These are phyloP conservation scores for Echinosophora koreensis DNA, from an alignment of 306 rosid genomes.

Conservation along the genomic window DNA sequence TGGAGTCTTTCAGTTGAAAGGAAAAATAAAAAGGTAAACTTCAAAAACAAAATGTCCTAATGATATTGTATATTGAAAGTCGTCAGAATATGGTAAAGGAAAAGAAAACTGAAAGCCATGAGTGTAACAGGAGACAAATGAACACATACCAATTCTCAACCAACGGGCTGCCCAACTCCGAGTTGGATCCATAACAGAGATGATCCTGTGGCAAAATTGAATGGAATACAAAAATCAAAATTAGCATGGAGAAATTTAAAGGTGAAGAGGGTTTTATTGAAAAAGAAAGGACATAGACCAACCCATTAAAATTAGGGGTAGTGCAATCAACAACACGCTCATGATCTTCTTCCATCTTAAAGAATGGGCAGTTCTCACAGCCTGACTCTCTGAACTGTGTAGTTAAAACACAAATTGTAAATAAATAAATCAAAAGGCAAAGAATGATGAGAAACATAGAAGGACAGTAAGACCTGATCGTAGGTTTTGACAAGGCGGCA, in stretches of 20 bases:
- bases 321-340: constrained; percentile 92
- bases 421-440: background rate
- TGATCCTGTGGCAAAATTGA: constrained; percentile 59
- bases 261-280: background rate
- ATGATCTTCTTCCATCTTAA: constrained; percentile 91
- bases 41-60: background rate
- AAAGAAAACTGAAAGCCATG: constrained; percentile 9
- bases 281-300: background rate
- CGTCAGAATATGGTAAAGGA: constrained; percentile 7
- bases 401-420: constrained; percentile 19
- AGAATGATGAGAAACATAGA: background rate
- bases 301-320: constrained; percentile 98
- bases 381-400: constrained; percentile 87
- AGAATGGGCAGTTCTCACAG: constrained; percentile 94
- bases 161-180: constrained; percentile 97
- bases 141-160: constrained; percentile 81
- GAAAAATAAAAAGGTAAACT: background rate
- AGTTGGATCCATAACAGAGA: constrained; percentile 91
- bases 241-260: constrained; percentile 14
- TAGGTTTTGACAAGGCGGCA: constrained; percentile 98
- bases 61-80: background rate
- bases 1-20: constrained; percentile 1
- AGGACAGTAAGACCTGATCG: constrained; percentile 70
- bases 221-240: constrained; percentile 17
- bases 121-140: constrained; percentile 29